Base-by-base conservation (phyloP, 805 yeast species). In the Hagleromyces aurorensis region DNA sequence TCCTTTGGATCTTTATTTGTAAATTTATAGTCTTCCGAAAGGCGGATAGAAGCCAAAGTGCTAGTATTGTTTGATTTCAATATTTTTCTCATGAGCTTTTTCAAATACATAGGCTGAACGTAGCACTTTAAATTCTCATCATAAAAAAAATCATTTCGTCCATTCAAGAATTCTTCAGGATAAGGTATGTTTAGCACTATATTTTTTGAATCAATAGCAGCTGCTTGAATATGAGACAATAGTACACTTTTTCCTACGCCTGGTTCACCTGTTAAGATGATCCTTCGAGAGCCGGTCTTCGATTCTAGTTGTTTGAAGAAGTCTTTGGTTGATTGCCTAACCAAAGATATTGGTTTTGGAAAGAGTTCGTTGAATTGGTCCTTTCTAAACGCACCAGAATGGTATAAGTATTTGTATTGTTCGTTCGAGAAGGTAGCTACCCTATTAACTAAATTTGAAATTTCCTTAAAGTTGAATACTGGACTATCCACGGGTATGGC, bases 161-260 rank as follows among this genome's bases (percentile, higher is more conserved):
- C 96, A 41, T 81, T 74, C n/a, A 75, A 62, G 13, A 83, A 63
- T 17, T 62, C 57, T 21, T 65, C 70, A 1, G 85, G 75, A 37
- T 73, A 61, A 16, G 85, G 72, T 11, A 85, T 55, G 28, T 81
- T 83, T 25, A 86, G 45, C 4, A 83, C 57, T 26, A 81, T 55
- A 0, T 79, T 72, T 23, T 78, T 78, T 2, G 77, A 64, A 3
- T 48, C 56, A 5, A 40, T 21, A 1, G 53, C 55, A 30, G 27
- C 42, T 2, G 60, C 55, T 19, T 57, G 58, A 3, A 44, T 26
- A 54, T 86, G 95, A 0, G 87, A 55, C 26, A 86, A 45, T 21
- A 78, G 47, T 0, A 84, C 72, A 3, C 89, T 71, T 61, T 86
- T 87, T 6, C 96, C 96, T 7, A 71, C 66, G 27, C 95, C 95